phyloP scores from a whole-genome alignment of 192 early-diverging fungal species.

The Borealophlyctis nickersoniae region DNA sequence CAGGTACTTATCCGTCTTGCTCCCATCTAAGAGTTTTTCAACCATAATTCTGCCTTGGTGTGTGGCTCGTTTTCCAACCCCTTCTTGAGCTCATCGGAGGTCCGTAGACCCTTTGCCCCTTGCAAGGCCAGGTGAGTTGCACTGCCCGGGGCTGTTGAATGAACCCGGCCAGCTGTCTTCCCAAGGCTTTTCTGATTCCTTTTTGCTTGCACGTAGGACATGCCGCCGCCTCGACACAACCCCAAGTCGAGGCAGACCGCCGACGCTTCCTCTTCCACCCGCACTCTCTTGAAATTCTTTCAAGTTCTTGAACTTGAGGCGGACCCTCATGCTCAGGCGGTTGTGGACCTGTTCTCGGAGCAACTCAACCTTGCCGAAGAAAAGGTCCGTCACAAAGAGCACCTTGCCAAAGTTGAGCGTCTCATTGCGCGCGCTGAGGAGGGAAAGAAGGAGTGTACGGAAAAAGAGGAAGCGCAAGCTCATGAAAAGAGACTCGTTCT shows the following conservation, averaged over 20 bases:
- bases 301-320: constrained; percentile 25
- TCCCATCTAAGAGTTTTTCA: too few species aligned
- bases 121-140: too few species aligned
- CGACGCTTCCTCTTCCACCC: not conserved
- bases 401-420: not conserved
- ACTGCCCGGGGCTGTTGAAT: not conserved
- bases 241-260: not conserved
- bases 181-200: too few species aligned
- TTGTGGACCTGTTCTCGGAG: constrained; percentile 23
- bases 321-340: constrained; percentile 12
- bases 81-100: too few species aligned
- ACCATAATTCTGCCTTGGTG: too few species aligned
- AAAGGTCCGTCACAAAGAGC: constrained; percentile 19
- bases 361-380: constrained; percentile 27
- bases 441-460: not conserved
- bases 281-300: constrained; percentile 25
- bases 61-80: too few species aligned
- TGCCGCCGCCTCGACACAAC: not conserved
- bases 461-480: constrained; percentile 29
- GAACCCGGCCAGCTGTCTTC: not conserved
- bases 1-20: too few species aligned
- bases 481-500: not conserved
- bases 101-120: too few species aligned
- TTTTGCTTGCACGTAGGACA: too few species aligned
- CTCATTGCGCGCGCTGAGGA: not conserved